Base-by-base conservation (phyloP, 1,284 basidiomycete genomes). In the Puccinia brachypodii region DNA sequence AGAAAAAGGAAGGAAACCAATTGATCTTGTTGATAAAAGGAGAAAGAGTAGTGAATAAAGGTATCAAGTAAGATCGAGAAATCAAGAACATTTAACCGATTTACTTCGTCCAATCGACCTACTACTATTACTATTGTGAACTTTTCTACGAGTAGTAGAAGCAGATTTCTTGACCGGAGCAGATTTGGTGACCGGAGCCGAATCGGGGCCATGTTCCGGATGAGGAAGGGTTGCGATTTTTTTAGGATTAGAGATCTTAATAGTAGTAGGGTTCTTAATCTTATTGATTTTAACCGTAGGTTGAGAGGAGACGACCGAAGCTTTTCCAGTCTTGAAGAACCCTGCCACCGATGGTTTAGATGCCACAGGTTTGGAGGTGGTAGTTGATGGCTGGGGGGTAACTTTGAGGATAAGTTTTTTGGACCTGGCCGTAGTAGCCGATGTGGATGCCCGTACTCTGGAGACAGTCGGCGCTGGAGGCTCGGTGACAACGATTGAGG, bases 241-340 rank as follows among this genome's bases (percentile, higher is more conserved):
- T n/a, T n/a, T n/a, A n/a, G n/a, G n/a, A n/a, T 50, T 44, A 16
- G 68, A 44, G 44, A 28, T 47, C 11, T 71, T 71, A 42, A 50
- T 28, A 9, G 31, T 58, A 3, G 31, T 53, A 14, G 40, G 31
- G 36, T 72, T 50, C 31, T 53, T 50, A 33, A 14, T 28, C 14
- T n/a, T 56, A 36, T 25, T 22, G 11, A 33, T 25, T 38, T 74
- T 56, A 16, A 40, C 36, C 16, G 13, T 38, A 36, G 53, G 36
- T 1, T 33, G 47, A 4, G 72, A 33, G 1, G 50, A 62, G 28
- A 11, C 53, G 13, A 64, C 58, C 8, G 56, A 7, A 47, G 58
- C 73, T 76, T 76, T 76, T 4, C 73, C 73, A n/a, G 73, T 60
- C 40, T 76, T 76, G 56, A 76, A 76, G 58, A 62, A 76, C n/a